phyloP scores from a whole-genome alignment of 805 yeast species.

The Metschnikowia chrysomelidarum region DNA sequence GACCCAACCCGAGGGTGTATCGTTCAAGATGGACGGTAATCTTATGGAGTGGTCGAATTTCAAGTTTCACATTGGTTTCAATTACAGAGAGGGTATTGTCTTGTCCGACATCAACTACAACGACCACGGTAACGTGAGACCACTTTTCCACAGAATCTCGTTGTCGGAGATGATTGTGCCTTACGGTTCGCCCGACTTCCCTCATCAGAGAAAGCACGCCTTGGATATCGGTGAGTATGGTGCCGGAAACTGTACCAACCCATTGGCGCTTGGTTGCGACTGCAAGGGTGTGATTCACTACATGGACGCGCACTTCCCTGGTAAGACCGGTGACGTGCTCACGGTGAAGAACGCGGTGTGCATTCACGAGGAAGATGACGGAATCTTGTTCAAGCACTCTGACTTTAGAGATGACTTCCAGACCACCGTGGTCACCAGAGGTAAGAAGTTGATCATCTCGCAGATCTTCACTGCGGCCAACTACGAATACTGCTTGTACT shows the following conservation, averaged over 20 bases:
- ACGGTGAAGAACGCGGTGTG: slow-evolving; percentile 77
- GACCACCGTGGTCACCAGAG: slow-evolving; percentile 73
- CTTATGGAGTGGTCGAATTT: slow-evolving; percentile 76
- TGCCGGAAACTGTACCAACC: slow-evolving; percentile 83
- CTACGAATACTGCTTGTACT: slow-evolving; percentile 81
- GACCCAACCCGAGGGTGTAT: slow-evolving; percentile 81
- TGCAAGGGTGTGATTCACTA: slow-evolving; percentile 85
- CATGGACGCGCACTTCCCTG: slow-evolving; percentile 73
- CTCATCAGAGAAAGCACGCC: slow-evolving; percentile 84
- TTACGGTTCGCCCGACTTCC: slow-evolving; percentile 74
- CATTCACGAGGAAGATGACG: slow-evolving; percentile 86
- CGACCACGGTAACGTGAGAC: slow-evolving; percentile 71
- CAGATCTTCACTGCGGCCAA: slow-evolving; percentile 87
- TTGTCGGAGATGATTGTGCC: slow-evolving; percentile 84
- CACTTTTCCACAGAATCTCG: slow-evolving; percentile 76
- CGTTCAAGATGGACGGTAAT: slow-evolving; percentile 68
- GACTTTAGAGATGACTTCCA: slow-evolving; percentile 79
- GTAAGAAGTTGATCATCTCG: slow-evolving; percentile 68
- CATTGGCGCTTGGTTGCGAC: slow-evolving; percentile 75
- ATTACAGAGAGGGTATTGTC: slow-evolving; percentile 83
- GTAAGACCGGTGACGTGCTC: slow-evolving; percentile 64
- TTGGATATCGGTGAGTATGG: slow-evolving; percentile 87
- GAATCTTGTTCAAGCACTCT: slow-evolving; percentile 75
- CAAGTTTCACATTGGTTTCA: slow-evolving; percentile 77
- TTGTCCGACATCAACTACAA: slow-evolving; percentile 70